Conservation (phyloP, 768 basidiomycete genomes). For the Lactifluus subvellereus region DNA sequence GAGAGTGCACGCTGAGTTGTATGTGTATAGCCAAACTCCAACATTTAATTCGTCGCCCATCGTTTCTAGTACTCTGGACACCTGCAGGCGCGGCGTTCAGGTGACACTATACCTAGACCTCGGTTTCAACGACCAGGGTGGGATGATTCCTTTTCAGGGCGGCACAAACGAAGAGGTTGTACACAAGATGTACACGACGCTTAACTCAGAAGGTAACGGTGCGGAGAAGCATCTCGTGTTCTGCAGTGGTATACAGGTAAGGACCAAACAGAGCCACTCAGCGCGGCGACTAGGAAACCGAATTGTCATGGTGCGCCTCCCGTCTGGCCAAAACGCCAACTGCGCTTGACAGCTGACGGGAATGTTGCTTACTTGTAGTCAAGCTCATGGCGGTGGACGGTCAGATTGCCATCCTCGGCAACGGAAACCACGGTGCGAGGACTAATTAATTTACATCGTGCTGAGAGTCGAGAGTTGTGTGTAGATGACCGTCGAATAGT, state of each 20-base stretch:
- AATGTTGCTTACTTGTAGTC: conserved; percentile 31
- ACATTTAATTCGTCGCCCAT: conserved; percentile 64
- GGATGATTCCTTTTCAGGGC: conserved; percentile 53
- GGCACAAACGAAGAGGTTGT: conserved; percentile 70
- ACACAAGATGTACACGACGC: conserved; percentile 47
- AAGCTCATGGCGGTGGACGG: conserved; percentile 66
- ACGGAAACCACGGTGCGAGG: conserved; percentile 55
- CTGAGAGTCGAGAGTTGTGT: too few species aligned
- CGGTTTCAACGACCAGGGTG: conserved; percentile 50
- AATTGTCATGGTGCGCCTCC: conserved; percentile 55
- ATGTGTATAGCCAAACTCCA: conserved; percentile 50
- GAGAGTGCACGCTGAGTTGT: background rate
- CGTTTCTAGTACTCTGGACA: conserved; percentile 51
- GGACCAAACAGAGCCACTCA: conserved; percentile 55
- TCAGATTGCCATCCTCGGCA: conserved; percentile 58
- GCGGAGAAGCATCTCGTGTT: conserved; percentile 47
- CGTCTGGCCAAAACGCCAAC: background rate
- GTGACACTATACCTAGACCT: conserved; percentile 58
- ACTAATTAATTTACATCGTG: background rate
- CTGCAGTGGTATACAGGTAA: conserved; percentile 51
- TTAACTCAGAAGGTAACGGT: conserved; percentile 38
- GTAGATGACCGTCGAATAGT: too few species aligned
- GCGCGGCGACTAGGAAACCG: conserved; percentile 58
- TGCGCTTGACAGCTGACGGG: background rate
- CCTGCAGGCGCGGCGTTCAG: conserved; percentile 54